Percentiles rank a stretch among this genome's conserved stretches.
phyloP scores from a whole-genome alignment of 805 yeast genomes.

The Saccharomycopsis sp. region DNA sequence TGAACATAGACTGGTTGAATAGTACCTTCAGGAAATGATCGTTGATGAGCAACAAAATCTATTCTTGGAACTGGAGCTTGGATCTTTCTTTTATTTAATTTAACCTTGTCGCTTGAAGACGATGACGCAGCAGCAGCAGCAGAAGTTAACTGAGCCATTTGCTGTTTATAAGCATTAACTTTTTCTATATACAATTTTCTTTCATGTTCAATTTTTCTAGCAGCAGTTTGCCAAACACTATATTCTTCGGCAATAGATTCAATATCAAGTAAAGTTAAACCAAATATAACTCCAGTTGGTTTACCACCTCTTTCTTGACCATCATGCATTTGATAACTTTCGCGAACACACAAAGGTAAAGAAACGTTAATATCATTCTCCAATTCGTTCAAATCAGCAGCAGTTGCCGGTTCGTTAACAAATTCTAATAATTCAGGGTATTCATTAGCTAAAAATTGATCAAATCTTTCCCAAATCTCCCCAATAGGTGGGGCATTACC shows the following conservation, averaged over 20 bases:
- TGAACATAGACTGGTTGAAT: constrained; percentile 77
- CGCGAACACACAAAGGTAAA: constrained; percentile 78
- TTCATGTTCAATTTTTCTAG: constrained; percentile 33
- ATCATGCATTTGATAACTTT: constrained; percentile 75
- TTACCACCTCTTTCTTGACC: constrained; percentile 75
- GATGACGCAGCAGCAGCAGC: constrained; percentile 23
- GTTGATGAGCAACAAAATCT: constrained; percentile 32
- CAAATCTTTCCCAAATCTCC: constrained; percentile 22
- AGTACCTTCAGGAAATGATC: constrained; percentile 70
- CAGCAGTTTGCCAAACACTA: constrained; percentile 77
- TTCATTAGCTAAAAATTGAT: constrained; percentile 37
- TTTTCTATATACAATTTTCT: constrained; percentile 22
- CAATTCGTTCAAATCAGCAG: constrained; percentile 71
- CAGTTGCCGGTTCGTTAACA: constrained; percentile 72
- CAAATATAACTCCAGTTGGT: constrained; percentile 66
- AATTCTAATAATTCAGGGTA: constrained; percentile 80
- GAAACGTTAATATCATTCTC: constrained; percentile 72
- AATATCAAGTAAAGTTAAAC: constrained; percentile 70
- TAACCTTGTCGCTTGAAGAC: constrained; percentile 22
- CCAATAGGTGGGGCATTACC: constrained; percentile 13
- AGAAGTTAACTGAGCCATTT: constrained; percentile 23
- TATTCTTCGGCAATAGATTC: constrained; percentile 79
- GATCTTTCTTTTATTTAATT: constrained; percentile 10
- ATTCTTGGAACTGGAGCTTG: constrained; percentile 28
- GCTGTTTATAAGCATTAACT: constrained; percentile 18